Percentiles rank a stretch among this genome's conserved stretches.
phyloP scores from a whole-genome alignment of 2,329 filamentous ascomycete genomes.

The Cordyceps cicadae region DNA sequence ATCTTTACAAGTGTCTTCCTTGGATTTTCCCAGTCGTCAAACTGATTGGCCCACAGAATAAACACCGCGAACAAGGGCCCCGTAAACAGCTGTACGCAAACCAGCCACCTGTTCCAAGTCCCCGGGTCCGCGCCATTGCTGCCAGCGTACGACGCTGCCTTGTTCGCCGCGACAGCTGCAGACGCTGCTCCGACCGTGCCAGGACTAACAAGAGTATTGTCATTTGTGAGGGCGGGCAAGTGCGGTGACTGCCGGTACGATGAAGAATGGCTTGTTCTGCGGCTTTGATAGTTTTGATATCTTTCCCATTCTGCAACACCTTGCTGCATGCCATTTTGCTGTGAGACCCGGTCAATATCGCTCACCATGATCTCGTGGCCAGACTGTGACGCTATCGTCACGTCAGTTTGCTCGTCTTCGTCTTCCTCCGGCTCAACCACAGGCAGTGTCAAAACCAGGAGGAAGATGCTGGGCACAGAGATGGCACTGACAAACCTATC shows the following conservation, averaged over 20 bases:
- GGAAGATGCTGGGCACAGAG: constrained; percentile 81
- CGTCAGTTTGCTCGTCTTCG: constrained; percentile 28
- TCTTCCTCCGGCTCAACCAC: constrained; percentile 69
- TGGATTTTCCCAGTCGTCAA: constrained; percentile 48
- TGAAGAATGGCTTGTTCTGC: constrained; percentile 17
- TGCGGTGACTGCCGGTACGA: constrained; percentile 14
- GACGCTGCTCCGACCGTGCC: not conserved
- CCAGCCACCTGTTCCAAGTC: constrained; percentile 86
- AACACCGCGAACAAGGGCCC: constrained; percentile 76
- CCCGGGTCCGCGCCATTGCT: constrained; percentile 34
- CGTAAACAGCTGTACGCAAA: constrained; percentile 75
- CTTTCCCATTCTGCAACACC: constrained; percentile 51
- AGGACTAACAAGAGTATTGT: constrained; percentile 14
- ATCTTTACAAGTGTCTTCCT: constrained; percentile 45
- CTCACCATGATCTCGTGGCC: not conserved
- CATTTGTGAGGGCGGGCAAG: constrained; percentile 17
- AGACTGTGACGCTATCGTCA: constrained; percentile 2
- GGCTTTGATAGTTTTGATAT: constrained; percentile 36
- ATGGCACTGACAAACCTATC: constrained; percentile 74
- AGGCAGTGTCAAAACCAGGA: constrained; percentile 82
- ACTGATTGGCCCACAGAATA: constrained; percentile 63
- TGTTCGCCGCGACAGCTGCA: not conserved
- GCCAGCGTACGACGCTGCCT: constrained; percentile 27
- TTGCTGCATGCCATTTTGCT: not conserved
- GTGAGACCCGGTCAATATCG: not conserved